Conservation (phyloP, 2,329 filamentous ascomycete genomes). For the Curvularia hawaiiensis region DNA sequence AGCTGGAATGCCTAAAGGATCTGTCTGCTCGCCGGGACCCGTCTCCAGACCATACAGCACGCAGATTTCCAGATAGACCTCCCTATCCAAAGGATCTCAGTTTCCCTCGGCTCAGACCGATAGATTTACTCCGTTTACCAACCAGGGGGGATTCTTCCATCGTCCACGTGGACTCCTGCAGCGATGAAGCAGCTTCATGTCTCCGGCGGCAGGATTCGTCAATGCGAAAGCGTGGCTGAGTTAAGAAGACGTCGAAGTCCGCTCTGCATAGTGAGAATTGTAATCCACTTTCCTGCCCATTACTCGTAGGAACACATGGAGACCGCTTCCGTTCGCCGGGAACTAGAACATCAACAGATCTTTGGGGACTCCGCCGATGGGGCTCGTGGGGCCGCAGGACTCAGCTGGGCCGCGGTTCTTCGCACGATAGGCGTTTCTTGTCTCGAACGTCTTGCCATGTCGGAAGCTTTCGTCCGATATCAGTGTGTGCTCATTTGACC, state of each 20-base stretch:
- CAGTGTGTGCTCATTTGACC: background rate
- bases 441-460: background rate
- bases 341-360: background rate
- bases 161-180: background rate
- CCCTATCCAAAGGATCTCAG: background rate
- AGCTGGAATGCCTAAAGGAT: conserved; percentile 7
- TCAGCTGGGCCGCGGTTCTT: background rate
- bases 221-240: background rate
- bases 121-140: background rate
- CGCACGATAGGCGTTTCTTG: background rate
- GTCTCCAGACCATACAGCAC: background rate
- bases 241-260: background rate
- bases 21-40: background rate
- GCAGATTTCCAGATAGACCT: background rate
- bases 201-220: background rate
- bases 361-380: background rate
- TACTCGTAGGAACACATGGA: conserved; percentile 4
- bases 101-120: background rate
- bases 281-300: background rate
- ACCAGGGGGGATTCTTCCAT: background rate
- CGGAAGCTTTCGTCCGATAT: background rate
- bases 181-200: background rate
- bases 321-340: background rate
- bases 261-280: too few species aligned
- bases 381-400: background rate